Evolutionary conservation across 306 rosid genomes (phyloP).

Genomic region (Quercus glauca): DNA sequence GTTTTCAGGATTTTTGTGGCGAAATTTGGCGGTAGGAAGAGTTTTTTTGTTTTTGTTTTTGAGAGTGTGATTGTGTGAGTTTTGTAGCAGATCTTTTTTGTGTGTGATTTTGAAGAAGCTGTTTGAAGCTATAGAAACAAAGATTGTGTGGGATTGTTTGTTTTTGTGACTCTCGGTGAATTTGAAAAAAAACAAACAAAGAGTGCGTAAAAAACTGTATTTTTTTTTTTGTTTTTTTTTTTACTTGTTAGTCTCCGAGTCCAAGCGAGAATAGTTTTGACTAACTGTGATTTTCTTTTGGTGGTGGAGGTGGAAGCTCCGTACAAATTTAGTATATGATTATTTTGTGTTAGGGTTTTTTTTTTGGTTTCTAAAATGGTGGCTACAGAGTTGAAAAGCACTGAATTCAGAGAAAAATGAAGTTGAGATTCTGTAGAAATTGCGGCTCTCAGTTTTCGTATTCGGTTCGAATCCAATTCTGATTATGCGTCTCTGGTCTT

Average conservation of each 20-base stretch:
- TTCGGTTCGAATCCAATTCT: constrained; percentile 11
- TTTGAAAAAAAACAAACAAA: background rate
- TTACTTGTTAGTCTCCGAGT: background rate
- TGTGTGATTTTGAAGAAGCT: constrained; percentile 31
- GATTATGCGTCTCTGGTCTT: constrained; percentile 12
- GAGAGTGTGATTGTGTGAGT: constrained; percentile 5
- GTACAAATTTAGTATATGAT: background rate
- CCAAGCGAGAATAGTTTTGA: background rate
- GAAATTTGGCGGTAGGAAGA: constrained; percentile 21
- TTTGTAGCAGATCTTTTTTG: constrained; percentile 12
- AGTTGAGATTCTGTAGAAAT: constrained; percentile 3
- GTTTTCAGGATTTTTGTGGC: constrained; percentile 15
- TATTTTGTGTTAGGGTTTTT: background rate
- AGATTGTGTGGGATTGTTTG: background rate
- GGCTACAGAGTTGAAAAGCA: background rate
- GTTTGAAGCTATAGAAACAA: background rate
- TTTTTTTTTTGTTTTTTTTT: too few relatives aligned
- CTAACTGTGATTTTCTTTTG: too few relatives aligned
- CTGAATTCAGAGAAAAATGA: background rate
- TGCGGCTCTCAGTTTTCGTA: constrained; percentile 9
- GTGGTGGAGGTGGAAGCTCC: background rate
- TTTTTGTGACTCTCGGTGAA: background rate
- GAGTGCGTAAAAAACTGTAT: background rate
- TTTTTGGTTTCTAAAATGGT: too few relatives aligned
- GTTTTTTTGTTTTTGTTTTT: background rate